phyloP scores from a whole-genome alignment of 352 stramenopile genomes.

The Pythium dissotocum region DNA sequence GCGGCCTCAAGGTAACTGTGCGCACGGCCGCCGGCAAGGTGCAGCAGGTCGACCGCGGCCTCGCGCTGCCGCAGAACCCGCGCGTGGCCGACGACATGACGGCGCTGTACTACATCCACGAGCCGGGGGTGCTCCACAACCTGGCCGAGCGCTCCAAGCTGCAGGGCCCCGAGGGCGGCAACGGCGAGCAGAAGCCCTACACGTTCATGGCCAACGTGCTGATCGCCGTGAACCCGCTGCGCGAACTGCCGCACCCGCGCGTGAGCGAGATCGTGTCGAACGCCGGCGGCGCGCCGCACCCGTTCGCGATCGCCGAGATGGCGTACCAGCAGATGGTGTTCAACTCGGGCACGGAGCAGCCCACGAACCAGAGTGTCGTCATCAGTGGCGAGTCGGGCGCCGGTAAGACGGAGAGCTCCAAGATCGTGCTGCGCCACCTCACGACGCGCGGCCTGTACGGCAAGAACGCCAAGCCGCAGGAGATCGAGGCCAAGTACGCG shows the following conservation, averaged over 20 bases:
- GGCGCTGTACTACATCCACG: conserved; percentile 94
- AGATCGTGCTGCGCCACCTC: conserved; percentile 89
- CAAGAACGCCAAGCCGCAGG: conserved; percentile 72
- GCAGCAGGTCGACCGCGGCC: conserved; percentile 78
- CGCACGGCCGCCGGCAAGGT: conserved; percentile 83
- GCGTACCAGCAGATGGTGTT: conserved; percentile 92
- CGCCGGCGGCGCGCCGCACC: conserved; percentile 72
- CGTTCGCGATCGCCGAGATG: conserved; percentile 89
- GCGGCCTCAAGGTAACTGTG: conserved; percentile 84
- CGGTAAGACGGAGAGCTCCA: conserved; percentile 90
- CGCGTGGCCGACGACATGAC: conserved; percentile 93
- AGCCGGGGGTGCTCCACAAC: conserved; percentile 95
- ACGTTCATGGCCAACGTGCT: conserved; percentile 95
- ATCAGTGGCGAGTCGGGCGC: conserved; percentile 87
- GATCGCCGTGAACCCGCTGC: conserved; percentile 91
- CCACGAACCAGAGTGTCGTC: conserved; percentile 86
- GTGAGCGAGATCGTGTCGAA: conserved; percentile 81
- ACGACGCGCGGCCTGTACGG: conserved; percentile 86
- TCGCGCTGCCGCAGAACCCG: conserved; percentile 76
- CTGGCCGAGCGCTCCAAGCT: conserved; percentile 90
- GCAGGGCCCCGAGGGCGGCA: conserved; percentile 62
- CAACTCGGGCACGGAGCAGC: conserved; percentile 81
- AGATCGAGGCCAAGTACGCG: conserved; percentile 64
- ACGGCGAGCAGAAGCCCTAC: conserved; percentile 78
- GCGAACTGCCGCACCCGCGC: conserved; percentile 72